Conservation (phyloP, 2,329 filamentous ascomycete genomes). For the Xylaria sp. region DNA sequence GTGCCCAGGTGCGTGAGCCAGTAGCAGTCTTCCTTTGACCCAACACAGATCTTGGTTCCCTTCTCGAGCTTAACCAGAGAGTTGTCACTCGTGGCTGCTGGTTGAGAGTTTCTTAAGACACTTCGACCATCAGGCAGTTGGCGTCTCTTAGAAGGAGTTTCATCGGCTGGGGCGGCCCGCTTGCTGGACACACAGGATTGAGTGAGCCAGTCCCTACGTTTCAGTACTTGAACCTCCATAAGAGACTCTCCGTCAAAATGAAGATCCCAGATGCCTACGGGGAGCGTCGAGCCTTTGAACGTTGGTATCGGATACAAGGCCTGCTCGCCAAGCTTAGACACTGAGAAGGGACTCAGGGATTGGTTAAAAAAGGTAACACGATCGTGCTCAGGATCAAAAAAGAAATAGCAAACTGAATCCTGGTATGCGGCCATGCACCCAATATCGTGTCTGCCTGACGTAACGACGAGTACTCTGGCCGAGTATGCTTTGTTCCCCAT, state of each 20-base stretch:
- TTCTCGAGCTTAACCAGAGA: not conserved
- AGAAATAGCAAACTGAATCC: not conserved
- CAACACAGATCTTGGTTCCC: not conserved
- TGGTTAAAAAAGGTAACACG: not conserved
- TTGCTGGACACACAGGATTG: not conserved
- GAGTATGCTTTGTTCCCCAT: not conserved
- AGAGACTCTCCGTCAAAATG: not conserved
- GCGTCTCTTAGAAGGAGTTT: not conserved
- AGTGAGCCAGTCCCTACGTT: not conserved
- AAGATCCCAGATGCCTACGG: conserved; percentile 4
- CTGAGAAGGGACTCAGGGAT: not conserved
- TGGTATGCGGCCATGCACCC: not conserved
- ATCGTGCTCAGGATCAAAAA: conserved; percentile 6
- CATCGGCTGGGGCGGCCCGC: not conserved
- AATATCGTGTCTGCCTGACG: not conserved
- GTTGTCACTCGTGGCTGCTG: not conserved
- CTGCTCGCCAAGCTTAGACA: not conserved
- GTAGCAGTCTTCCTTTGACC: not conserved
- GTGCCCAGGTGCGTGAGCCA: conserved; percentile 15
- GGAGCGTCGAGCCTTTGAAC: not conserved
- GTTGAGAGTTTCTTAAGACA: not conserved
- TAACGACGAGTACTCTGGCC: conserved; percentile 3
- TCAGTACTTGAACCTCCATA: conserved; percentile 8
- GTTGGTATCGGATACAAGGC: not conserved
- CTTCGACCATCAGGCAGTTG: not conserved